Percentiles rank a stretch among this genome's conserved stretches.
These are phyloP conservation scores for Pilobolus umbonatus DNA, from an alignment of 192 early-diverging fungal genomes.

Conservation along the genomic window DNA sequence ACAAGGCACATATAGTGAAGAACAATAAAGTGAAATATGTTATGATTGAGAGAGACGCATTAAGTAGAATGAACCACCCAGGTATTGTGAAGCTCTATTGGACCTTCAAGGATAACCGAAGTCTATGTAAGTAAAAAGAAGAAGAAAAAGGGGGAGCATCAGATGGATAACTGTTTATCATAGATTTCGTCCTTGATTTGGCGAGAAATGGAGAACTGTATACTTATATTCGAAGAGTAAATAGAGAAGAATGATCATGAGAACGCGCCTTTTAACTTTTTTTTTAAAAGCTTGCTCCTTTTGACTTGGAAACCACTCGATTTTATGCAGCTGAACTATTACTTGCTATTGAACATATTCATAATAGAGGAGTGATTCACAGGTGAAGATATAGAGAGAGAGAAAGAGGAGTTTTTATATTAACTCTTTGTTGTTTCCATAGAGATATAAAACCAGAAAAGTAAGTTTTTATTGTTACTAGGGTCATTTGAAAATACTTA, in stretches of 20 bases:
- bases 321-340: conserved; percentile 91
- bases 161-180: no score
- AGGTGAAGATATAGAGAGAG: no score
- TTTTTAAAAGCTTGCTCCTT: conserved; percentile 58
- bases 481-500: background rate
- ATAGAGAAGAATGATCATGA: background rate
- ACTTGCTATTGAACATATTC: conserved; percentile 84
- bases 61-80: conserved; percentile 82
- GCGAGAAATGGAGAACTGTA: conserved; percentile 91
- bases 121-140: conserved; percentile 55
- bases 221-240: conserved; percentile 72
- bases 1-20: conserved; percentile 85
- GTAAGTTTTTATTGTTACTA: conserved; percentile 32
- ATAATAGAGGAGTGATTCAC: conserved; percentile 81
- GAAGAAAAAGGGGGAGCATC: background rate
- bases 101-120: conserved; percentile 89
- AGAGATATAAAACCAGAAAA: conserved; percentile 96
- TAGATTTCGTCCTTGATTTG: conserved; percentile 88
- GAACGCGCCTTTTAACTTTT: background rate
- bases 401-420: no score
- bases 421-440: no score
- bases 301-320: conserved; percentile 64
- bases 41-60: conserved; percentile 88
- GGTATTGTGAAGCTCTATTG: conserved; percentile 91
- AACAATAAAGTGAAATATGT: conserved; percentile 97